These are phyloP conservation scores for Erythrophleum fordii DNA, from an alignment of 306 rosid genomes.

Conservation along the genomic window DNA sequence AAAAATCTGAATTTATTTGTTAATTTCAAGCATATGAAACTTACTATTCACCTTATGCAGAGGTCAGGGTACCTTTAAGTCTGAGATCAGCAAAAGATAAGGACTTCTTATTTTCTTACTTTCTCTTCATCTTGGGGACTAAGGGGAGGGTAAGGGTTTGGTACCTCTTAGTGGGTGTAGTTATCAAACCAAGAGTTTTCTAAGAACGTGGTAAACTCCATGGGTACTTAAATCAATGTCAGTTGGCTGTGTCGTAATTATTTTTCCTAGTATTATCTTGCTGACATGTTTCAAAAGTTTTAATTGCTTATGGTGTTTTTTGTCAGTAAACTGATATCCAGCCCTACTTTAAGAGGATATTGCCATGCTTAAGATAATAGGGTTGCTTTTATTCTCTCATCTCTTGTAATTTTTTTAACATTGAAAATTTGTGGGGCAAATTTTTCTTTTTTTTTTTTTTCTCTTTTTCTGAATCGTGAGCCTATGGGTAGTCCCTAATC, in stretches of 20 bases:
- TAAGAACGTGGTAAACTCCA: background rate
- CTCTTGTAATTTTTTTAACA: background rate
- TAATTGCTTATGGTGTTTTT: conserved; percentile 2
- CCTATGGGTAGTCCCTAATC: background rate
- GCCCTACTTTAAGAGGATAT: background rate
- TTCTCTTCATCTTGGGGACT: background rate
- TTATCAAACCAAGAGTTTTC: background rate
- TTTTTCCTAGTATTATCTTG: background rate
- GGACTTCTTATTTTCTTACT: background rate
- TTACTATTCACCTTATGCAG: background rate
- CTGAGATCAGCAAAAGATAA: background rate
- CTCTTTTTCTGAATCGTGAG: background rate
- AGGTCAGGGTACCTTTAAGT: background rate
- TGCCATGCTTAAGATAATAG: background rate
- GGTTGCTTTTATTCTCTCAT: background rate
- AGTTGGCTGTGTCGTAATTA: background rate
- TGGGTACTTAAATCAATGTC: background rate
- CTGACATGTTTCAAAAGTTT: conserved; percentile 21
- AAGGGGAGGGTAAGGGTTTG: background rate
- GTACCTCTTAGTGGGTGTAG: background rate
- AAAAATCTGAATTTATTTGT: background rate
- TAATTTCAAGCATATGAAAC: background rate
- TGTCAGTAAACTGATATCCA: background rate
- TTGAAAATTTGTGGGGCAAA: background rate
- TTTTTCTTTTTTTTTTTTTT: no score